phyloP scores from a whole-genome alignment of 176 grass and related monocot species.

The Musa itinerans region DNA sequence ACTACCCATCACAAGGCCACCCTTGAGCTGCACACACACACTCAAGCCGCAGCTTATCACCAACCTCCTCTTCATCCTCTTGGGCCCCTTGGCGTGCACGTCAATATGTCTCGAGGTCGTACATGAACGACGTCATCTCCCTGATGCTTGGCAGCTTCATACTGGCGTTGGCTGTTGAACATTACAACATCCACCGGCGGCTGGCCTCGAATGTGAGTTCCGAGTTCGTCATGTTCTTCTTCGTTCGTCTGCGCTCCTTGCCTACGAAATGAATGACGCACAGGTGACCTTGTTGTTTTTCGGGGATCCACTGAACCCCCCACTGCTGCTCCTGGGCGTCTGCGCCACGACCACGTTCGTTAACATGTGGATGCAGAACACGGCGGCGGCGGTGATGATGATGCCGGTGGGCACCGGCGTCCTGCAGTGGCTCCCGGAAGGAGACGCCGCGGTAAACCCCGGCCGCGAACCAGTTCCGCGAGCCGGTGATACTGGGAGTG shows the following conservation, averaged over 20 bases:
- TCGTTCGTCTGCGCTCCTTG: too few relatives aligned
- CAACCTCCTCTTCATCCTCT: neutral
- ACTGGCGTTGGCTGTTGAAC: conserved; percentile 15
- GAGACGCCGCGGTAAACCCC: neutral
- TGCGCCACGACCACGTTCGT: conserved; percentile 51
- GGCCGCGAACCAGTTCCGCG: conserved; percentile 34
- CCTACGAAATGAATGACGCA: too few relatives aligned
- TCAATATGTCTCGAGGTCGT: neutral
- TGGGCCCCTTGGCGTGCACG: neutral
- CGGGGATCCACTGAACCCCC: conserved; percentile 63
- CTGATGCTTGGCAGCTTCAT: conserved; percentile 25
- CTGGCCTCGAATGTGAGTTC: conserved; percentile 10
- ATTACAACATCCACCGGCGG: conserved; percentile 17
- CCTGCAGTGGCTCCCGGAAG: conserved; percentile 33
- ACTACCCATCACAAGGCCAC: neutral
- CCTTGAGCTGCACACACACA: neutral
- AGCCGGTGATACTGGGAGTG: conserved; percentile 11
- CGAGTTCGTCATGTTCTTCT: neutral
- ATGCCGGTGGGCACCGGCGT: conserved; percentile 77
- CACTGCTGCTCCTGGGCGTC: conserved; percentile 63
- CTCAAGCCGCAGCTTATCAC: neutral
- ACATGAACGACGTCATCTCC: conserved; percentile 22
- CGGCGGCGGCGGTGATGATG: conserved; percentile 77
- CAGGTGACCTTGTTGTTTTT: conserved; percentile 65
- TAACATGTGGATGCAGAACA: conserved; percentile 99